Percentiles rank a stretch among this genome's conserved stretches.
phyloP scores from a whole-genome alignment of 2,329 filamentous ascomycete genomes.

The Talaromyces sp. region DNA sequence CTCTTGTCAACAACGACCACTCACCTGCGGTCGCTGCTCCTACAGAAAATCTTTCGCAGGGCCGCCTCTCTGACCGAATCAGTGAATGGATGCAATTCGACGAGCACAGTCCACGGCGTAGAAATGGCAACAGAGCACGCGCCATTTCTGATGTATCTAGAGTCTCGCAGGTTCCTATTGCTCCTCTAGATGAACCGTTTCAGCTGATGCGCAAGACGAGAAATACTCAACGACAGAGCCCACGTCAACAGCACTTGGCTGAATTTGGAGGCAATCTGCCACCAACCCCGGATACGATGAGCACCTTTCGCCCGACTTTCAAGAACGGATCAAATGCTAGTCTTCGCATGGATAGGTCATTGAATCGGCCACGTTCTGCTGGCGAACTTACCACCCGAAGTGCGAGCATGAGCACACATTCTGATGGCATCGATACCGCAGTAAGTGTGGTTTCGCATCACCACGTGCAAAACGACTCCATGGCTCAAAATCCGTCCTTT shows the following conservation, averaged over 20 bases:
- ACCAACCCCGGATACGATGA: constrained; percentile 45
- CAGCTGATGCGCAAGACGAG: constrained; percentile 23
- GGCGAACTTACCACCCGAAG: constrained; percentile 33
- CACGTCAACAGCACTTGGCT: constrained; percentile 26
- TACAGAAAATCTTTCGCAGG: not conserved
- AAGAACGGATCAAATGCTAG: constrained; percentile 36
- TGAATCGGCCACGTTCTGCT: constrained; percentile 32
- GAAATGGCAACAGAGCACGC: constrained; percentile 21
- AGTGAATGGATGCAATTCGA: constrained; percentile 31
- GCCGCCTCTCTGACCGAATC: constrained; percentile 23
- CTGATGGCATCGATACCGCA: constrained; percentile 33
- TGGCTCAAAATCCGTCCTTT: constrained; percentile 31
- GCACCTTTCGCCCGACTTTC: constrained; percentile 33
- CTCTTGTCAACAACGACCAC: not conserved
- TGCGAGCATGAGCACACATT: constrained; percentile 29
- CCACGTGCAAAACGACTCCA: constrained; percentile 24
- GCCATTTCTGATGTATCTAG: constrained; percentile 24
- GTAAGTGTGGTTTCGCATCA: constrained; percentile 30
- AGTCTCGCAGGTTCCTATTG: constrained; percentile 22
- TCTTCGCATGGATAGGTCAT: constrained; percentile 28
- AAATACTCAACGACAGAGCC: constrained; percentile 23
- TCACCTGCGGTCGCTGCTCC: not conserved
- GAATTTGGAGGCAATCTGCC: constrained; percentile 37
- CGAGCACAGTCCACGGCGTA: constrained; percentile 18
- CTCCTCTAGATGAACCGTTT: constrained; percentile 23